Conservation (phyloP, 129 eudicot genomes). For the Oenanthe sinensis region DNA sequence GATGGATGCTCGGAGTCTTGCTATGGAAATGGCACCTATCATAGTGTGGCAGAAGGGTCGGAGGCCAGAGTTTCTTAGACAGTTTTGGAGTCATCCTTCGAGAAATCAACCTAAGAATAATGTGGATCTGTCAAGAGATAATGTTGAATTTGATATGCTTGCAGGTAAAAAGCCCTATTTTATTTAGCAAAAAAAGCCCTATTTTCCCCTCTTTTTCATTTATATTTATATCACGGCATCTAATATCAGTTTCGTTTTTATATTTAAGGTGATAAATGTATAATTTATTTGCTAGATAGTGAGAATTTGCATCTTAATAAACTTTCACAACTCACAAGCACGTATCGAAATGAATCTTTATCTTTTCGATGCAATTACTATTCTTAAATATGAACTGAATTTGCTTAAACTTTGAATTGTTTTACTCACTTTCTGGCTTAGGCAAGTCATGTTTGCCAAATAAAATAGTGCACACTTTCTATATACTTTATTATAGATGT, state of each 20-base stretch:
- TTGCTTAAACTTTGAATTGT: not conserved
- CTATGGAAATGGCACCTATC: constrained; percentile 86
- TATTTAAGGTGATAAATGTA: not conserved
- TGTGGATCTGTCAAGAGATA: constrained; percentile 26
- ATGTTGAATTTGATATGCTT: constrained; percentile 59
- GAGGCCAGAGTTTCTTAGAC: constrained; percentile 65
- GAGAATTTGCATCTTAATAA: not conserved
- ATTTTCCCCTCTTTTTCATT: not conserved
- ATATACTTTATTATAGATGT: not conserved
- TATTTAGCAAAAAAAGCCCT: not conserved
- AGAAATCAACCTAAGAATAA: constrained; percentile 34
- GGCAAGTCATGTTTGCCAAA: not conserved
- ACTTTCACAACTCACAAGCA: not conserved
- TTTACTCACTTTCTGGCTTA: not conserved
- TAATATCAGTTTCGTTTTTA: not conserved
- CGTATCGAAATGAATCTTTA: not conserved
- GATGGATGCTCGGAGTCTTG: constrained; percentile 95
- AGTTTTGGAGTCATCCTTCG: constrained; percentile 68
- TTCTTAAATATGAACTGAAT: not conserved
- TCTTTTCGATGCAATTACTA: not conserved
- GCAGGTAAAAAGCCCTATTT: constrained; percentile 39
- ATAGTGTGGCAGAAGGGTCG: constrained; percentile 80
- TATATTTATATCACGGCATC: not conserved
- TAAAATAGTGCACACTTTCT: not conserved
- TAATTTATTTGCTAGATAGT: not conserved